phyloP scores from a whole-genome alignment of 306 rosid species.

The Nissolia schottii region DNA sequence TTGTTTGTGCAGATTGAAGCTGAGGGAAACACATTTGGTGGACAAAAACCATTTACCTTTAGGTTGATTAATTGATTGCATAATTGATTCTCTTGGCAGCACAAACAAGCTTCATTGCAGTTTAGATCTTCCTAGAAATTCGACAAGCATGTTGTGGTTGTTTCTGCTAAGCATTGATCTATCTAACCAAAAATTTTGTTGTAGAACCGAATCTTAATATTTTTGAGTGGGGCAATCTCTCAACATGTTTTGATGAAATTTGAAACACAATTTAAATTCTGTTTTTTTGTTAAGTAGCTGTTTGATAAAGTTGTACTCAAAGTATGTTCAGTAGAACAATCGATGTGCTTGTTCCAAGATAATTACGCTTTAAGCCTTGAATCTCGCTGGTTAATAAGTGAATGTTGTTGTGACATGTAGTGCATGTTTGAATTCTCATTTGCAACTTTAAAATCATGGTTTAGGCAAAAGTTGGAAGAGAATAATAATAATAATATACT shows the following conservation, averaged over 20 bases:
- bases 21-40: conserved; percentile 20
- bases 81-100: conserved; percentile 19
- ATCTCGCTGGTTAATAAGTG: neutral
- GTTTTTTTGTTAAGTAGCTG: neutral
- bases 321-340: neutral
- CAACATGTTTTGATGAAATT: neutral
- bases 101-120: conserved; percentile 18
- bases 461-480: too few relatives aligned
- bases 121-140: conserved; percentile 17
- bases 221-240: neutral
- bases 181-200: neutral
- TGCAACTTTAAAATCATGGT: too few relatives aligned
- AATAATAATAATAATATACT: too few relatives aligned
- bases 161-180: neutral
- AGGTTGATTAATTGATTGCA: conserved; percentile 10
- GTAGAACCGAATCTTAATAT: neutral
- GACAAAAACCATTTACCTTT: conserved; percentile 17
- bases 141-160: neutral
- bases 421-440: too few relatives aligned
- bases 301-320: neutral
- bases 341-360: neutral
- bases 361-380: neutral
- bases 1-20: conserved; percentile 38
- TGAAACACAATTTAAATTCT: neutral
- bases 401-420: too few relatives aligned